Percentiles rank a stretch among this genome's conserved stretches.
Evolutionary conservation across 805 yeast species (phyloP).

Genomic region (Lipomyces kockii): DNA sequence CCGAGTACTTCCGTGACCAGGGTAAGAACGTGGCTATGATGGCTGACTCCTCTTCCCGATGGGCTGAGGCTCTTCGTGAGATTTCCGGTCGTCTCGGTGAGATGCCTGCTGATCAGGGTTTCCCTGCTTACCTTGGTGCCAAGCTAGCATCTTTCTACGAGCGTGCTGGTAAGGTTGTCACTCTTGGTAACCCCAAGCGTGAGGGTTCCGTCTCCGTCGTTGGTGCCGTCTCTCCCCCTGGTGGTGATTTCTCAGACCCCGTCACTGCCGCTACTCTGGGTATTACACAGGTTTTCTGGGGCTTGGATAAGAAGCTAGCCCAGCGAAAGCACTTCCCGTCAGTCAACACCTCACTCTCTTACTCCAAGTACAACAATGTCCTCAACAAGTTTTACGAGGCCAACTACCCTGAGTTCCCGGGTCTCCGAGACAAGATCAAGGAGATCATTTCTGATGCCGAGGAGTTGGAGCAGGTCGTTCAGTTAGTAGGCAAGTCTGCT

Average conservation of each 20-base stretch:
- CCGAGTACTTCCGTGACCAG: slow-evolving; percentile 99
- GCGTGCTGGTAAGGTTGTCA: slow-evolving; percentile 97
- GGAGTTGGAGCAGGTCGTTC: slow-evolving; percentile 98
- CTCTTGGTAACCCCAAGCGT: slow-evolving; percentile 96
- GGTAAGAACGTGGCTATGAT: slow-evolving; percentile 99
- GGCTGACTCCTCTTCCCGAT: slow-evolving; percentile 99
- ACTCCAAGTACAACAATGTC: slow-evolving; percentile 92
- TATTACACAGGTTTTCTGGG: slow-evolving; percentile 99
- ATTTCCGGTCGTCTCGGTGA: slow-evolving; percentile 99
- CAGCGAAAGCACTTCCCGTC: slow-evolving; percentile 99
- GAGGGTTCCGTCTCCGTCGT: slow-evolving; percentile 98
- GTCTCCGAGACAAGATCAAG: slow-evolving; percentile 85
- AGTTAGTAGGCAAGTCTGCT: slow-evolving; percentile 98
- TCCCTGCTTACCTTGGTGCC: slow-evolving; percentile 99
- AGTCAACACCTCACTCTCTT: slow-evolving; percentile 92
- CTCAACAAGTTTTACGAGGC: slow-evolving; percentile 82
- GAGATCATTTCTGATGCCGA: slow-evolving; percentile 97
- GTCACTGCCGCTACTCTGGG: slow-evolving; percentile 98
- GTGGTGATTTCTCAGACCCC: slow-evolving; percentile 99
- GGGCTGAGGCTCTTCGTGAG: slow-evolving; percentile 99
- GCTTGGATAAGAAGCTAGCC: slow-evolving; percentile 97
- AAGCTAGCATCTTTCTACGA: slow-evolving; percentile 98
- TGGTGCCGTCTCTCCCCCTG: slow-evolving; percentile 99
- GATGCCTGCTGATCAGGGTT: slow-evolving; percentile 99
- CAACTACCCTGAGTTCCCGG: slow-evolving; percentile 89